A percentile compares a stretch with the other conserved stretches of the same genome.
phyloP scores from a whole-genome alignment of 2,329 filamentous ascomycete species.

The Cladosporium velox region DNA sequence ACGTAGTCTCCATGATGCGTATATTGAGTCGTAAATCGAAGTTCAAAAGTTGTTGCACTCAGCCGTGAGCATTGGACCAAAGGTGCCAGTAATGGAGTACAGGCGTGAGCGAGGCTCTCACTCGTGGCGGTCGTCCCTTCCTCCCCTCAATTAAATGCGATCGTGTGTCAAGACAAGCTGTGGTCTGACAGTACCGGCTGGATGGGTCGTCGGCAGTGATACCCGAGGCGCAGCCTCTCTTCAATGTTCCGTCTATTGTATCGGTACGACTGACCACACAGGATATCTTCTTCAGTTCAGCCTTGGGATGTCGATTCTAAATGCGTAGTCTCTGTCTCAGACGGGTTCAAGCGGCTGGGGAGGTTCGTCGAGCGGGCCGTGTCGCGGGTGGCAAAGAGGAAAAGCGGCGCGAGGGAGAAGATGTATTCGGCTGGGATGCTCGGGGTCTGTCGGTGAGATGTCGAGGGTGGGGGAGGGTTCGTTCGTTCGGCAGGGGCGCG shows the following conservation, averaged over 20 bases:
- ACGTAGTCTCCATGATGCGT: conserved; percentile 55
- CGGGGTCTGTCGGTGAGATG: not conserved
- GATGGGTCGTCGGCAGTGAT: conserved; percentile 1
- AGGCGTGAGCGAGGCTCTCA: not conserved
- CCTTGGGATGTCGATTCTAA: not conserved
- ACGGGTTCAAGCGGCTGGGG: not conserved
- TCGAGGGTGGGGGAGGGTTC: not conserved
- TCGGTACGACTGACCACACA: not conserved
- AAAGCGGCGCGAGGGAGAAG: not conserved
- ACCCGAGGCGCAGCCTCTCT: not conserved
- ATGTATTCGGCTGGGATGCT: not conserved
- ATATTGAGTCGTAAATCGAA: not conserved
- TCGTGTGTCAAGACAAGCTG: not conserved
- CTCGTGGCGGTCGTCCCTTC: conserved; percentile 7
- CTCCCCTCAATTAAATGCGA: not conserved
- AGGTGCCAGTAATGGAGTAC: conserved; percentile 1
- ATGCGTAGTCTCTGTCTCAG: not conserved
- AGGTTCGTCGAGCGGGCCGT: conserved; percentile 4
- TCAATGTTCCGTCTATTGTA: conserved; percentile 9
- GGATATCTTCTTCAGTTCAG: not conserved
- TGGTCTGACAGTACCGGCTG: not conserved
- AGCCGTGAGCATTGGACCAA: not conserved
- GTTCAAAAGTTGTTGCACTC: not conserved
- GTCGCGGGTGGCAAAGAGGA: conserved; percentile 10
- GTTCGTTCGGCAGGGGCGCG: not conserved